Conservation (phyloP, 2,329 filamentous ascomycete genomes). For the Colletotrichum liaoningense region DNA sequence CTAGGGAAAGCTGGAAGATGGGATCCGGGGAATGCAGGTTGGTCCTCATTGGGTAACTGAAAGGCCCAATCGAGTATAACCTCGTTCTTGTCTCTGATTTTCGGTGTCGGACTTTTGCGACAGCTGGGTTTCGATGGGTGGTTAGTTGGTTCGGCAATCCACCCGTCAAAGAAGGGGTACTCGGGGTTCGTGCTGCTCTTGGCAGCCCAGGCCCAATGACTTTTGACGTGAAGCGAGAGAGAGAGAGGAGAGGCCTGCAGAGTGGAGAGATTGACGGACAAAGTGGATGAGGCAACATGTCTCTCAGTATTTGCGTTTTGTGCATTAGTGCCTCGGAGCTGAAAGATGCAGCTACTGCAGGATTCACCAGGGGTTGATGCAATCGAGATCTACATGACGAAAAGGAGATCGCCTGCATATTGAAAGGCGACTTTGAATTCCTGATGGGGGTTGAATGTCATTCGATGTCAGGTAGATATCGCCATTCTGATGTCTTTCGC, state of each 20-base stretch:
- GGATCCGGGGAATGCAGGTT: constrained; percentile 32
- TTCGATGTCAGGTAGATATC: neutral
- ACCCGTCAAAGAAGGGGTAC: neutral
- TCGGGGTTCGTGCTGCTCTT: neutral
- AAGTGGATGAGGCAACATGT: neutral
- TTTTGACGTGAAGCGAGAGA: neutral
- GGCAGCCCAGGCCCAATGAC: neutral
- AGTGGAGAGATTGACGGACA: neutral
- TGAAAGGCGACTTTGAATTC: neutral
- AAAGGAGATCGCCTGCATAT: neutral
- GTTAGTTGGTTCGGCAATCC: neutral
- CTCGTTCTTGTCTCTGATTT: neutral
- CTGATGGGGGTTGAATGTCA: neutral
- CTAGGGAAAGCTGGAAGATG: constrained; percentile 32
- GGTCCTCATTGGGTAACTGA: constrained; percentile 1
- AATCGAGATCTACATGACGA: constrained; percentile 16
- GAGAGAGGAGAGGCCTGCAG: neutral
- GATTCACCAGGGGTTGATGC: neutral
- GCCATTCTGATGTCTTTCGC: neutral
- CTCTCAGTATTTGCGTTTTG: constrained; percentile 17
- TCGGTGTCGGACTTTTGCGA: constrained; percentile 30
- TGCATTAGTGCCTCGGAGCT: constrained; percentile 24
- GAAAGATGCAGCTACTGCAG: neutral
- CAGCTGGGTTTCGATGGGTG: constrained; percentile 13
- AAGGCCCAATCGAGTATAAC: neutral